Evolutionary conservation across 2,329 filamentous ascomycete genomes (phyloP).

Genomic region (Stagonosporopsis tanaceti): DNA sequence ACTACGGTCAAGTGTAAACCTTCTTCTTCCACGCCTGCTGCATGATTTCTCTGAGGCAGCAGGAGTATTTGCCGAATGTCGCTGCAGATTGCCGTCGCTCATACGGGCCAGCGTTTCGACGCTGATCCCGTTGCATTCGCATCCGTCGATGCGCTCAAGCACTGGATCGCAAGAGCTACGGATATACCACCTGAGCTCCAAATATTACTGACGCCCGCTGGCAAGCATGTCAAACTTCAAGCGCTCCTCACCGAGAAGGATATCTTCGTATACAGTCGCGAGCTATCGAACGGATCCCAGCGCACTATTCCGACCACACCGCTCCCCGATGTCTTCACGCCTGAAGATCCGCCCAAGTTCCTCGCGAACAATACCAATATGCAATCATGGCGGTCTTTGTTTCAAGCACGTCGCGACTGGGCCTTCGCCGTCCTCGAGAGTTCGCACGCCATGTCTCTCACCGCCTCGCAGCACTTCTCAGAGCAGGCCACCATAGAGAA

Average conservation of each 20-base stretch:
- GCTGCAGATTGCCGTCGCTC: slow-evolving; percentile 89
- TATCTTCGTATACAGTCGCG: slow-evolving; percentile 90
- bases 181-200: slow-evolving; percentile 79
- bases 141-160: slow-evolving; percentile 83
- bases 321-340: slow-evolving; percentile 66
- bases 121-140: slow-evolving; percentile 78
- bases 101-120: slow-evolving; percentile 86
- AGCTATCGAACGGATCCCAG: slow-evolving; percentile 54
- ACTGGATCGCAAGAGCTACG: slow-evolving; percentile 78
- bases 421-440: slow-evolving; percentile 73
- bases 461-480: slow-evolving; percentile 70
- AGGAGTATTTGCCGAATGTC: slow-evolving; percentile 69
- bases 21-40: slow-evolving; percentile 27
- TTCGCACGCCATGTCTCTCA: slow-evolving; percentile 70
- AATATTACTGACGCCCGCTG: slow-evolving; percentile 84
- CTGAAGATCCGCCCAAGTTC: slow-evolving; percentile 75
- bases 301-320: slow-evolving; percentile 61
- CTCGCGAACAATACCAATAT: slow-evolving; percentile 82
- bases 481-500: slow-evolving; percentile 80
- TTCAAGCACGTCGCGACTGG: slow-evolving; percentile 83
- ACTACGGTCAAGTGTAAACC: slow-evolving; percentile 18
- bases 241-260: slow-evolving; percentile 85
- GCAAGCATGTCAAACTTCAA: slow-evolving; percentile 83
- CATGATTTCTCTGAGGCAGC: slow-evolving; percentile 28
- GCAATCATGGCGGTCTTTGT: slow-evolving; percentile 87